These are phyloP conservation scores for Coemansia furcata DNA, from an alignment of 192 early-diverging fungal genomes.

Conservation along the genomic window DNA sequence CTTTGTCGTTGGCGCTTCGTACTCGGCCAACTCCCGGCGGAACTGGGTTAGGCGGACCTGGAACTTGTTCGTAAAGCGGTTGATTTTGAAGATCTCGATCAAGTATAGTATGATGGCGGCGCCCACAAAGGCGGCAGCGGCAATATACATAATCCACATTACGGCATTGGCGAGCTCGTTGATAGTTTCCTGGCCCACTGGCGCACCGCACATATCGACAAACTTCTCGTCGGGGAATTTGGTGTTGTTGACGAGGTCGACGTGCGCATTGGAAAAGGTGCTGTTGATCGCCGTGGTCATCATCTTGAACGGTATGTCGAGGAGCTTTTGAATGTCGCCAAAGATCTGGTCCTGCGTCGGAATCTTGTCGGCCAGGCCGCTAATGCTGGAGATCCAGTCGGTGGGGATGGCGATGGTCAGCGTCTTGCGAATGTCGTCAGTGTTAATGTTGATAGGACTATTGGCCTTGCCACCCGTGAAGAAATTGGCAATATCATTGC, in stretches of 20 bases:
- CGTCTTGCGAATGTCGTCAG: constrained; percentile 25
- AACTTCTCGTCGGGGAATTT: constrained; percentile 20
- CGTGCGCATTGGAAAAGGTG: constrained; percentile 10
- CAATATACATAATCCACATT: constrained; percentile 17
- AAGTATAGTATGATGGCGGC: constrained; percentile 6
- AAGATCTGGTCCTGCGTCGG: constrained; percentile 45
- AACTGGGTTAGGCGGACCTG: constrained; percentile 12
- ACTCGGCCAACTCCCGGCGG: constrained; percentile 29
- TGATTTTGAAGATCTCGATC: not conserved
- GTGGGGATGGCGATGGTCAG: constrained; percentile 30
- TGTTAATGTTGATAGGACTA: constrained; percentile 15
- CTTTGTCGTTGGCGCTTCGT: constrained; percentile 11
- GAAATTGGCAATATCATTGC: constrained; percentile 17
- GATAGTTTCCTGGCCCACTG: constrained; percentile 34
- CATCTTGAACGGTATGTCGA: constrained; percentile 38
- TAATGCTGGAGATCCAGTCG: constrained; percentile 40
- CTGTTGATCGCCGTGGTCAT: constrained; percentile 17
- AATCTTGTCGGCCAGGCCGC: constrained; percentile 23
- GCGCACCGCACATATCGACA: constrained; percentile 17
- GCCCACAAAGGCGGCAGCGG: constrained; percentile 21
- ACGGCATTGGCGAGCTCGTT: constrained; percentile 16
- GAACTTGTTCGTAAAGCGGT: constrained; percentile 11
- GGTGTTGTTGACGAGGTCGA: constrained; percentile 17
- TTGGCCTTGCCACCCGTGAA: constrained; percentile 19
- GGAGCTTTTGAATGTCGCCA: constrained; percentile 34